Evolutionary conservation across 495 filamentous ascomycete species (phyloP).

Genomic region (Trypethelium eluteriae): DNA sequence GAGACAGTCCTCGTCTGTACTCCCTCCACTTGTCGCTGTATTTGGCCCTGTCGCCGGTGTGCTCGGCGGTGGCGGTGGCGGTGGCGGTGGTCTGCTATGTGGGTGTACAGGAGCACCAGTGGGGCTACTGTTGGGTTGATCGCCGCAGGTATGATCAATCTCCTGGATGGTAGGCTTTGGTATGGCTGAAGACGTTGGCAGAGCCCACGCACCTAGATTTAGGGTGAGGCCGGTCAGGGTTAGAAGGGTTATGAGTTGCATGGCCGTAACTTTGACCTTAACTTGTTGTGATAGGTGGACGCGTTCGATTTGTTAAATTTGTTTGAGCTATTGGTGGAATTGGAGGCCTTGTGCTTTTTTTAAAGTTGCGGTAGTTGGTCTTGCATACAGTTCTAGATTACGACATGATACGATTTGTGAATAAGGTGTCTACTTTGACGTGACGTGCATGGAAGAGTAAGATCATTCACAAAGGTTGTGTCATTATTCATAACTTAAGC

Average conservation of each 20-base stretch:
- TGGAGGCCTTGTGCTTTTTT: no score
- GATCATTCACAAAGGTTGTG: no score
- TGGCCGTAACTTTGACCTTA: neutral
- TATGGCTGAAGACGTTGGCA: neutral
- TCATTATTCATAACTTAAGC: no score
- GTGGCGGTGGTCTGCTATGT: neutral
- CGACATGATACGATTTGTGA: no score
- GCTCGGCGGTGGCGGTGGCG: neutral
- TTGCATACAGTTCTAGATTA: no score
- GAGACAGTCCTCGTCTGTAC: neutral
- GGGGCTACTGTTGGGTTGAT: no score
- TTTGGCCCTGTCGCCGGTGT: neutral
- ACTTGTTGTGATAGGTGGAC: no score
- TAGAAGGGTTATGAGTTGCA: neutral
- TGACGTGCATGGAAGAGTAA: no score
- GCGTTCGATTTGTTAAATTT: no score
- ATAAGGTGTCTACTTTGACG: no score
- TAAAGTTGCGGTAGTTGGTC: no score
- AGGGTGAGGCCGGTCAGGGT: neutral
- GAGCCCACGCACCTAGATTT: neutral
- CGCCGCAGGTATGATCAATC: neutral
- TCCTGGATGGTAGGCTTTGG: neutral
- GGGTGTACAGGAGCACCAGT: no score
- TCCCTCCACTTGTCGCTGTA: neutral
- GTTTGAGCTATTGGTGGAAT: neutral